Base-by-base conservation (phyloP, 202 grass and related monocot genomes). In the Saccharum hybrid region DNA sequence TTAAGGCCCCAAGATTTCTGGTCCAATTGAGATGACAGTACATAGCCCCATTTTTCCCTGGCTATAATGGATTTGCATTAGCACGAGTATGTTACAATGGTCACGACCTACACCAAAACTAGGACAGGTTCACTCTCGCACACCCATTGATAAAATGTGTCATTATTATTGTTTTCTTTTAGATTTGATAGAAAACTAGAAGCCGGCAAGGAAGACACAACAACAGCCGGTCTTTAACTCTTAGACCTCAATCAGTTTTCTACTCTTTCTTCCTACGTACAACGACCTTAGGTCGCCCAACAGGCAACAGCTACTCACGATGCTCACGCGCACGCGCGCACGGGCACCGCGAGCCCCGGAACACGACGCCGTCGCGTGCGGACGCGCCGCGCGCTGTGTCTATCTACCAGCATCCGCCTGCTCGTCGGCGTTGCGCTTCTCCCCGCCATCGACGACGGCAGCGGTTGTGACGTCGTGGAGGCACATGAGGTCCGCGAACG, bases 401-500 rank as follows among this genome's bases (percentile, higher is more conserved):
- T 43, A 12, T n/a, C 40, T 33, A 82, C 22, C 40, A 7, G 8
- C 21, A 23, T 0, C 3, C 12, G 33, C 31, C 60, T 13, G 10
- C n/a, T 21, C 49, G 7, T 22, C 28, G 3, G 49, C 51, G 26
- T 60, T 22, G 68, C 40, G 43, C 41, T 76, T 61, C 49, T 42
- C 8, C 38, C 18, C 38, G 28, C 10, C 51, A 16, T 1, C 26
- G 21, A 4, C 7, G 63, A 3, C 13, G 26, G 15, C 7, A 2
- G 30, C 7, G 1, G 37, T 13, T 1, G 66, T 4, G n/a, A 7
- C 8, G 51, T 63, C 51, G 39, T 90, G 84, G 71, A 83, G 71
- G 76, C 76, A 75, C 65, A 97, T 82, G 62, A 97, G 92, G 67
- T 97, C 94, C 65, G 79, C 74, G 85, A 94, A 97, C 4, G 94